Evolutionary conservation across 495 filamentous ascomycete species (phyloP).

Genomic region (Astrothelium macrocarpum): DNA sequence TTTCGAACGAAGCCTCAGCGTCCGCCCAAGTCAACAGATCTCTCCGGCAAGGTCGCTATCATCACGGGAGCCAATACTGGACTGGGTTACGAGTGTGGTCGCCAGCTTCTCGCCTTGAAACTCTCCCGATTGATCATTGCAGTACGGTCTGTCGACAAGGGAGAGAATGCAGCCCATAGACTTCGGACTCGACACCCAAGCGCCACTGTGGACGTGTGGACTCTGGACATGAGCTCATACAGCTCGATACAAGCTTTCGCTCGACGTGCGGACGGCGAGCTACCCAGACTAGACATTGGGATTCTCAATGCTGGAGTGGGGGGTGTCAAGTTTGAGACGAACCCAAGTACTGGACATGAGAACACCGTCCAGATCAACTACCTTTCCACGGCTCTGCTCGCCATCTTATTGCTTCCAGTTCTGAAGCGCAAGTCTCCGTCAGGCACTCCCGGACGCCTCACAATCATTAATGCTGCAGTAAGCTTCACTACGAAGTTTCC

Average conservation of each 20-base stretch:
- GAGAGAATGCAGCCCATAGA: conserved; percentile 23
- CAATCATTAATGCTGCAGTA: conserved; percentile 34
- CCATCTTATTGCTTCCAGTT: conserved; percentile 40
- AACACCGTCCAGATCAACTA: conserved; percentile 30
- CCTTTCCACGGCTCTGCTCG: conserved; percentile 40
- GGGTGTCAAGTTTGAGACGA: conserved; percentile 26
- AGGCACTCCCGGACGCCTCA: conserved; percentile 31
- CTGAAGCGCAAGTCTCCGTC: conserved; percentile 32
- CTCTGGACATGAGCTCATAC: conserved; percentile 21
- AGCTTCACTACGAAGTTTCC: conserved; percentile 31
- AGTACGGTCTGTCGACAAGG: conserved; percentile 42
- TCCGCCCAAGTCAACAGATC: background rate
- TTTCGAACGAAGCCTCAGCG: background rate
- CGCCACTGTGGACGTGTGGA: conserved; percentile 25
- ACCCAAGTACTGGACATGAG: conserved; percentile 40
- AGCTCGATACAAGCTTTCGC: conserved; percentile 11
- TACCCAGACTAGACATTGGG: conserved; percentile 38
- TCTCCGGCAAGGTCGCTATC: conserved; percentile 34
- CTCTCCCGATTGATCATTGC: conserved; percentile 45
- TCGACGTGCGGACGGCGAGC: conserved; percentile 3
- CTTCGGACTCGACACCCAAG: conserved; percentile 26
- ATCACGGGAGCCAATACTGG: conserved; percentile 47
- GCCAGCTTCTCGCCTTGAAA: conserved; percentile 38
- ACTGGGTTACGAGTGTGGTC: conserved; percentile 42
- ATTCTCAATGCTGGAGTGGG: conserved; percentile 45